Percentiles rank a stretch among this genome's conserved stretches.
These are phyloP conservation scores for Giardia muris DNA, from an alignment of 208 protist species.

Conservation along the genomic window DNA sequence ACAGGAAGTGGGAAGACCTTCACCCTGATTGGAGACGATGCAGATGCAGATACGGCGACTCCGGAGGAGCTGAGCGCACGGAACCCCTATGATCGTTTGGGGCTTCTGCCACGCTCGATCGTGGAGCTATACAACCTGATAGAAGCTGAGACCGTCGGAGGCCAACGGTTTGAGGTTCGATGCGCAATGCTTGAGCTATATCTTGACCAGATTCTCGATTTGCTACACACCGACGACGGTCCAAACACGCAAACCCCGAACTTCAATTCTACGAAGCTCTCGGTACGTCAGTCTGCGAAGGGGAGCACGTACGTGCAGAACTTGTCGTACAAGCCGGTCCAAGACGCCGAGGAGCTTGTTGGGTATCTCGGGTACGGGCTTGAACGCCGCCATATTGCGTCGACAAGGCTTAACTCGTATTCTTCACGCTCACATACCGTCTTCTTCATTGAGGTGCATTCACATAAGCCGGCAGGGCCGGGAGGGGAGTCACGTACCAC, in stretches of 20 bases:
- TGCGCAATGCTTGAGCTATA: background rate
- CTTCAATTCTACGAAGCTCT: background rate
- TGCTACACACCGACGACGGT: background rate
- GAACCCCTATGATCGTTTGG: background rate
- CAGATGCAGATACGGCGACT: constrained; percentile 37
- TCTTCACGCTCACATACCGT: constrained; percentile 74
- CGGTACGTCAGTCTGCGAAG: background rate
- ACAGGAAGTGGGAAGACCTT: constrained; percentile 64
- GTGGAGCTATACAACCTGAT: constrained; percentile 16
- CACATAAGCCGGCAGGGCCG: constrained; percentile 57
- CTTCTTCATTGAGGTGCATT: constrained; percentile 59
- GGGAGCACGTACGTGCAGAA: constrained; percentile 9
- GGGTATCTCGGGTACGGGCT: background rate
- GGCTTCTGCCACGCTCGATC: background rate
- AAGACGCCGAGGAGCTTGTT: constrained; percentile 4
- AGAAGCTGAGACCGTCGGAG: background rate
- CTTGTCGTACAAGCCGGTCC: background rate
- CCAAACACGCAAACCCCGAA: background rate
- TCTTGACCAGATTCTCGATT: background rate
- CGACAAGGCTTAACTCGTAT: constrained; percentile 71
- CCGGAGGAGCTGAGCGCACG: background rate
- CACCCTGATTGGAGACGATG: constrained; percentile 51
- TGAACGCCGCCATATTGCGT: constrained; percentile 20
- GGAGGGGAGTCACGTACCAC: constrained; percentile 57
- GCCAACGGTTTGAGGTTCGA: background rate